Evolutionary conservation across 345 rosid species (phyloP).

Genomic region (Microthlaspi erraticum): DNA sequence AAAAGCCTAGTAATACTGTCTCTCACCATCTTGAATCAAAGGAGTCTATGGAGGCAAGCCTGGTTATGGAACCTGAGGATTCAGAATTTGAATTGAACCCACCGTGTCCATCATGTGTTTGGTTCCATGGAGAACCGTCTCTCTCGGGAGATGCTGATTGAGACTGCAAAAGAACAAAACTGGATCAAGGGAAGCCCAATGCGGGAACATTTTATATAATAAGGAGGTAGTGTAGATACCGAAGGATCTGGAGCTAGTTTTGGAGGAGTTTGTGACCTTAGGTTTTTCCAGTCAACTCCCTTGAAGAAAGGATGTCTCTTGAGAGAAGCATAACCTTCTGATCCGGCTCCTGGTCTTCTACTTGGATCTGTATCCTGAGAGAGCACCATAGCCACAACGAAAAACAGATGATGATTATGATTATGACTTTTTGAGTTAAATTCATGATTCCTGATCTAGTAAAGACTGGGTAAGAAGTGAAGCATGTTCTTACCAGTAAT

Average conservation of each 20-base stretch:
- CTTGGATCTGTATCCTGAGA: conserved; percentile 85
- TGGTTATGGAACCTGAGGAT: conserved; percentile 69
- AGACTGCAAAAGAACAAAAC: conserved; percentile 34
- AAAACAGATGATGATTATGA: too few relatives aligned
- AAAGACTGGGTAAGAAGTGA: conserved; percentile 27
- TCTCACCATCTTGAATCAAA: conserved; percentile 96
- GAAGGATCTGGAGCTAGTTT: conserved; percentile 69
- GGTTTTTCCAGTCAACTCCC: conserved; percentile 81
- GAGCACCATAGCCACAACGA: conserved; percentile 6
- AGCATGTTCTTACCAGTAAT: conserved; percentile 68
- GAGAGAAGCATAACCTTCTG: conserved; percentile 78
- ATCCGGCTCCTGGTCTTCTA: conserved; percentile 95
- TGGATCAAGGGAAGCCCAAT: conserved; percentile 24
- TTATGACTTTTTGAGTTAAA: not conserved
- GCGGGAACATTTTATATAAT: not conserved
- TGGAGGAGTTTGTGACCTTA: conserved; percentile 80
- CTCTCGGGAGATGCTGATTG: conserved; percentile 54
- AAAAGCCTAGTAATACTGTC: conserved; percentile 26
- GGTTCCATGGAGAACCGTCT: conserved; percentile 84
- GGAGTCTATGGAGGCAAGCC: conserved; percentile 98
- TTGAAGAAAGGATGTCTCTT: conserved; percentile 91
- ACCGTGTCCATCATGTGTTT: conserved; percentile 63
- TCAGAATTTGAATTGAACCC: conserved; percentile 59
- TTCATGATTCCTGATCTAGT: not conserved
- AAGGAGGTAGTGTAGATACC: conserved; percentile 46